A percentile compares a stretch with the other conserved stretches of the same genome.
Evolutionary conservation across 257 asterid species (phyloP).

Genomic region (Vinca minor): DNA sequence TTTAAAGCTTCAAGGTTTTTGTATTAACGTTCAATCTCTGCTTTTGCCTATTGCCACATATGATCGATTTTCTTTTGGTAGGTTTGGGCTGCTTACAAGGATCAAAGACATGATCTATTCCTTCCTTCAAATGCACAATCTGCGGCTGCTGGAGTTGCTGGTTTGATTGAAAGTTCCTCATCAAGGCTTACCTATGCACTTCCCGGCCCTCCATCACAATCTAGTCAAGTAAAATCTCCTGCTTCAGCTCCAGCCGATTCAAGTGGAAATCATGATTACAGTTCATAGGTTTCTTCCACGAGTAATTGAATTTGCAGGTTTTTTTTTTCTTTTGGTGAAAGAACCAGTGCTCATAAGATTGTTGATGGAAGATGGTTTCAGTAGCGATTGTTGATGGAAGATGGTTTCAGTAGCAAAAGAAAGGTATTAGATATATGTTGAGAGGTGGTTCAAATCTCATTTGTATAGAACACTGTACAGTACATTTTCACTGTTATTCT

Average conservation of each 20-base stretch:
- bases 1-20: too few species aligned
- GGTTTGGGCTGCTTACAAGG: conserved; percentile 98
- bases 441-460: not conserved
- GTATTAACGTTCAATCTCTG: too few species aligned
- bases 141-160: conserved; percentile 98
- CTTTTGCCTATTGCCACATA: not conserved
- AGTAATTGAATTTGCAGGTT: not conserved
- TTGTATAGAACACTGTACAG: conserved; percentile 26
- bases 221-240: conserved; percentile 39
- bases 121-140: conserved; percentile 98
- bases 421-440: not conserved
- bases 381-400: too few species aligned
- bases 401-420: not conserved
- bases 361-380: not conserved
- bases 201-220: conserved; percentile 64
- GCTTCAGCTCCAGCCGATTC: conserved; percentile 32
- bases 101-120: conserved; percentile 91
- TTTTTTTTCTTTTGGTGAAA: not conserved
- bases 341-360: not conserved
- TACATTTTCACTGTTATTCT: not conserved
- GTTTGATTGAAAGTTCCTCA: conserved; percentile 83
- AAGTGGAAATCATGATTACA: conserved; percentile 34
- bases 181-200: conserved; percentile 72
- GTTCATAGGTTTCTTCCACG: not conserved
- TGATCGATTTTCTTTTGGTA: conserved; percentile 19